Percentiles rank a stretch among this genome's conserved stretches.
phyloP scores from a whole-genome alignment of 2,329 filamentous ascomycete genomes.

The Fusarium illudens region DNA sequence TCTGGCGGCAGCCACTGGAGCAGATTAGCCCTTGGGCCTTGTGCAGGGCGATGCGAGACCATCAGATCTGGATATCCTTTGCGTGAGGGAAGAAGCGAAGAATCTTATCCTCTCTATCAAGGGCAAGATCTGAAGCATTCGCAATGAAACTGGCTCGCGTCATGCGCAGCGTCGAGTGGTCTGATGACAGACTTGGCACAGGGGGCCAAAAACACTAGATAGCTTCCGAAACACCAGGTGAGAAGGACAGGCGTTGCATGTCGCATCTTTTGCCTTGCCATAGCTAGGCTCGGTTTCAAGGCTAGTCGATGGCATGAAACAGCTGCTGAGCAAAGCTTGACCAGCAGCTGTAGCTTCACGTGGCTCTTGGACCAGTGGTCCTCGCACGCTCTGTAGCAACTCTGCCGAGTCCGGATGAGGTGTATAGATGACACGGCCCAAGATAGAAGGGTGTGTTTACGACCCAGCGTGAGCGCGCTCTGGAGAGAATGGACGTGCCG shows the following conservation, averaged over 20 bases:
- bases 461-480: neutral
- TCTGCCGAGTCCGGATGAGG: neutral
- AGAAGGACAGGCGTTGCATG: too few species aligned
- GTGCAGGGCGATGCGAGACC: slow-evolving; percentile 55
- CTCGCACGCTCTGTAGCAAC: neutral
- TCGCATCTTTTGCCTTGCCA: neutral
- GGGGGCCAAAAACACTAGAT: neutral
- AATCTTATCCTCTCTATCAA: slow-evolving; percentile 18
- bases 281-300: neutral
- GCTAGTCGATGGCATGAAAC: neutral
- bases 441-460: neutral
- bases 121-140: slow-evolving; percentile 5
- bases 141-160: neutral
- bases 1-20: slow-evolving; percentile 50
- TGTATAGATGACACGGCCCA: neutral
- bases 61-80: slow-evolving; percentile 60
- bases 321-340: neutral
- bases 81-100: slow-evolving; percentile 44
- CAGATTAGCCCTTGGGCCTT: slow-evolving; percentile 54
- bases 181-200: neutral
- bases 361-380: neutral
- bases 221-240: neutral
- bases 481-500: neutral
- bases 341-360: neutral
- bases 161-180: neutral